Base-by-base conservation (phyloP, 768 basidiomycete species). In the Boletellus emodensis region DNA sequence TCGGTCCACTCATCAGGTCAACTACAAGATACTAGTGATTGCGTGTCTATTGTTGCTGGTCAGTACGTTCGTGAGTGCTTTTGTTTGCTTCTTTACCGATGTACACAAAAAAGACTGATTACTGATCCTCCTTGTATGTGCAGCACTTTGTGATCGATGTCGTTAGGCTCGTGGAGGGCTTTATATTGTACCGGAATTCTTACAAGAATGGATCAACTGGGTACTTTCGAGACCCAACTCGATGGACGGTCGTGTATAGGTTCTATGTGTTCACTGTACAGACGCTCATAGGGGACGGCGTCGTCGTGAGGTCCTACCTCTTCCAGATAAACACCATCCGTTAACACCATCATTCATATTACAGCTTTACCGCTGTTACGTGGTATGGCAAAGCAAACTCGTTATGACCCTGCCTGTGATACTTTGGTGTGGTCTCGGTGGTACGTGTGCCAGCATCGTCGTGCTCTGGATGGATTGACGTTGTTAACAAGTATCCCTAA, bases 201-300 rank as follows among this genome's bases (percentile, higher is more conserved):
- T 55, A 50, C 18, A 57, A 56, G 3, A 60, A 58, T 3, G 64
- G 66, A 5, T 59, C 67, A 9, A 11, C 48, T 6, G 24, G 24
- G 59, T 46, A 3, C 67, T 46, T 42, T 65, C 66, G 49, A 2
- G 54, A 60, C 26, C 34, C 44, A 13, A 56, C 59, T 11, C 55
- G 63, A 24, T 53, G 46, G 34, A 61, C 62, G 0, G 62, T 67
- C 37, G 48, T 68, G 24, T 57, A 55, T 44, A 68, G 62, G 36
- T 58, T 54, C 35, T 38, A 30, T 3, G 14, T 61, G 24, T 60
- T 52, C n/a, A 26, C 42, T 14, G 20, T 45, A 3, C 61, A 63
- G 38, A 63, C 62, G 2, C 32, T 66, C 3, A 30, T 63, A 6
- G 64, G 64, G 1, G 64, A 66, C 20, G 57, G 55, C 2, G 59